Conservation (phyloP, 345 rosid genomes). For the Hypericum perforatum region DNA sequence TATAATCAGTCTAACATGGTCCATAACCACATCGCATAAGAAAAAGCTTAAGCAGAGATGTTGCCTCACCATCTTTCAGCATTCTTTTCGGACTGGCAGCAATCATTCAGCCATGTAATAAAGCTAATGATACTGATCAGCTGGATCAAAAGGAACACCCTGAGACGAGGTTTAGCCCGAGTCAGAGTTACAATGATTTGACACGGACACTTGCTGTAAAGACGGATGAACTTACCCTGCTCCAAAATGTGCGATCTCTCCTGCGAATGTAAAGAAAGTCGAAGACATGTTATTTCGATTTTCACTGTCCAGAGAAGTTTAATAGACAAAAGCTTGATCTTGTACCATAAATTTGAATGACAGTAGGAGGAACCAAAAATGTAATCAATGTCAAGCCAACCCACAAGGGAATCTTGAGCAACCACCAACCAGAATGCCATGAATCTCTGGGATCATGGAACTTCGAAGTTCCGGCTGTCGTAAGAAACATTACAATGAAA, state of each 20-base stretch:
- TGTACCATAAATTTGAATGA: slow-evolving; percentile 76
- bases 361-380: slow-evolving; percentile 57
- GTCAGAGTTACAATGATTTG: slow-evolving; percentile 7
- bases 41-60: too few species aligned
- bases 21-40: too few species aligned
- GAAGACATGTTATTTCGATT: not conserved
- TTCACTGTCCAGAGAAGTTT: too few species aligned
- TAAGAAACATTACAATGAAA: slow-evolving; percentile 61
- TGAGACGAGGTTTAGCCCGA: slow-evolving; percentile 16
- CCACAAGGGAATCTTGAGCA: slow-evolving; percentile 55
- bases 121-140: slow-evolving; percentile 85
- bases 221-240: slow-evolving; percentile 63
- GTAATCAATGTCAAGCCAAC: slow-evolving; percentile 49
- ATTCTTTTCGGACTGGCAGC: slow-evolving; percentile 53
- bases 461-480: slow-evolving; percentile 62
- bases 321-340: not conserved
- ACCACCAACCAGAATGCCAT: slow-evolving; percentile 99
- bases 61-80: slow-evolving; percentile 61
- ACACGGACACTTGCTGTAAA: not conserved
- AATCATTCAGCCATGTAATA: slow-evolving; percentile 73
- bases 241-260: slow-evolving; percentile 94
- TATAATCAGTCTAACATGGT: not conserved
- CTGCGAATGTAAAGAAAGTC: slow-evolving; percentile 30
- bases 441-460: slow-evolving; percentile 44
- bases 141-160: slow-evolving; percentile 92